Evolutionary conservation across 768 basidiomycete genomes (phyloP).

Genomic region (Inosperma sp.): DNA sequence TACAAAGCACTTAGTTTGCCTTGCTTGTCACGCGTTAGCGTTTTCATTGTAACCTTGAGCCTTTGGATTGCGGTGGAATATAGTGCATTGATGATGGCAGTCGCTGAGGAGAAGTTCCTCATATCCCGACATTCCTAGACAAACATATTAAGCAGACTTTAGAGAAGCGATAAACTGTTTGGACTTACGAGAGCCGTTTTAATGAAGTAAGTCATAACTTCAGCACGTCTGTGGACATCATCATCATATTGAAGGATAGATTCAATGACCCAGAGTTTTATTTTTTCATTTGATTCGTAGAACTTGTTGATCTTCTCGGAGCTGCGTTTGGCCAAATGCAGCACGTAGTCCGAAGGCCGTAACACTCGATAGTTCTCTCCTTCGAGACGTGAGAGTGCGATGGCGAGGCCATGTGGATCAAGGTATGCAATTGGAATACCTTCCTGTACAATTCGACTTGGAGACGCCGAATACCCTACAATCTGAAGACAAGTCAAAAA

Average conservation of each 20-base stretch:
- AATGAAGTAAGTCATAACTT: constrained; percentile 42
- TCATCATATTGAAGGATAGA: constrained; percentile 40
- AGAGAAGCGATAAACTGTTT: too few species aligned
- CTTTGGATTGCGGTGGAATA: constrained; percentile 36
- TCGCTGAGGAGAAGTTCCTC: constrained; percentile 41
- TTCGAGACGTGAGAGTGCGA: constrained; percentile 40
- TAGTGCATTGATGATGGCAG: constrained; percentile 40
- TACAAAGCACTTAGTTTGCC: constrained; percentile 29
- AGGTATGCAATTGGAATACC: too few species aligned
- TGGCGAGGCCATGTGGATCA: constrained; percentile 37
- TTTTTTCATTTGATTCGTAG: constrained; percentile 34
- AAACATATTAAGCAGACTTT: too few species aligned
- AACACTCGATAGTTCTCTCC: constrained; percentile 37
- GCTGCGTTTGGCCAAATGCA: constrained; percentile 29
- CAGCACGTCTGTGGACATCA: constrained; percentile 31
- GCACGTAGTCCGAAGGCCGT: constrained; percentile 39
- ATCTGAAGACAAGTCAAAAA: too few species aligned
- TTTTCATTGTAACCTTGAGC: constrained; percentile 31
- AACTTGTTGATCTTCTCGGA: constrained; percentile 30
- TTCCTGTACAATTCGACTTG: too few species aligned
- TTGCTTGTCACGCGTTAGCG: constrained; percentile 24
- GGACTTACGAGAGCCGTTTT: constrained; percentile 32
- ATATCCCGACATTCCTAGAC: constrained; percentile 43
- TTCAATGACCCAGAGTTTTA: constrained; percentile 37
- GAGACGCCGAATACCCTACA: too few species aligned